Percentiles rank a stretch among this genome's conserved stretches.
phyloP scores from a whole-genome alignment of 441 rosid species.

The Aleurites moluccanus region DNA sequence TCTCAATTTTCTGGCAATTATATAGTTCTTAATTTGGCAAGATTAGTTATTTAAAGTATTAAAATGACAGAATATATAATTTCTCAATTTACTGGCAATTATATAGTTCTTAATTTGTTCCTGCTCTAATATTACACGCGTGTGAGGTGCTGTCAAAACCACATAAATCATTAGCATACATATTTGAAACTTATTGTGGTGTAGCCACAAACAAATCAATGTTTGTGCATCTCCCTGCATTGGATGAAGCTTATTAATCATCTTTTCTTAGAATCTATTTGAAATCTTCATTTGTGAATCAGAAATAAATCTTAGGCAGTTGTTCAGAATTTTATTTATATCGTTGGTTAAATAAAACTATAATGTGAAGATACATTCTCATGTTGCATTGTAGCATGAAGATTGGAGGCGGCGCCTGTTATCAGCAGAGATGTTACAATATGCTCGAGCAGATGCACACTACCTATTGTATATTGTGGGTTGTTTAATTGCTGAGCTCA shows the following conservation, averaged over 20 bases:
- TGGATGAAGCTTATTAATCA: background rate
- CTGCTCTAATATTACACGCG: slow-evolving; percentile 51
- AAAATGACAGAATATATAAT: no score
- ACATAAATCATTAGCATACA: slow-evolving; percentile 79
- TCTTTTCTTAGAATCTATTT: background rate
- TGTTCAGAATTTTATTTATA: background rate
- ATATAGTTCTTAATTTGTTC: slow-evolving; percentile 20
- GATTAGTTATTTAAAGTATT: no score
- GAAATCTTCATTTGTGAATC: slow-evolving; percentile 12
- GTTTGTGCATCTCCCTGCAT: slow-evolving; percentile 12
- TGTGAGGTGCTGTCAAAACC: slow-evolving; percentile 89
- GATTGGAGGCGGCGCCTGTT: slow-evolving; percentile 98
- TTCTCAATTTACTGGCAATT: no score
- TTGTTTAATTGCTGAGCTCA: slow-evolving; percentile 66
- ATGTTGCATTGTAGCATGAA: slow-evolving; percentile 63
- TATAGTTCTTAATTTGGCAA: no score
- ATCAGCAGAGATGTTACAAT: slow-evolving; percentile 71
- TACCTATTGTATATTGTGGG: slow-evolving; percentile 74
- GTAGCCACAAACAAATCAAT: slow-evolving; percentile 66
- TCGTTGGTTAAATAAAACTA: background rate
- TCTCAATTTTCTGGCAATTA: background rate
- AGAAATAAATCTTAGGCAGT: background rate
- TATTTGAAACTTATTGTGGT: slow-evolving; percentile 80
- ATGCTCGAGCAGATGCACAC: slow-evolving; percentile 88
- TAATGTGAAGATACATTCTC: background rate